These are phyloP conservation scores for Ambrosiella beaveri DNA, from an alignment of 2,329 filamentous ascomycete species.

Conservation along the genomic window DNA sequence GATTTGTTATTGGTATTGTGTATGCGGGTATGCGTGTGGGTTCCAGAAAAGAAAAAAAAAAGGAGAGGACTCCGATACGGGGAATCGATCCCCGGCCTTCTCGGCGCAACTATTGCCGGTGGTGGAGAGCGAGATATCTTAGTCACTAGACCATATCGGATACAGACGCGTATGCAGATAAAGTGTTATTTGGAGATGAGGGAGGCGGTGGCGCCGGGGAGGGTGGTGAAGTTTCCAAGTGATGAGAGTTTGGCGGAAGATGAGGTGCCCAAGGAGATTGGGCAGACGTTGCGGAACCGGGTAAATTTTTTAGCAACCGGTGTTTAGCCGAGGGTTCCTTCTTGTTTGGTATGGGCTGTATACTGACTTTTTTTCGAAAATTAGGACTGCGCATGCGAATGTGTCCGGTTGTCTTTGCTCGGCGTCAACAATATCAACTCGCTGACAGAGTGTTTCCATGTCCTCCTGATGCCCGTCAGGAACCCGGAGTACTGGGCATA, in stretches of 20 bases:
- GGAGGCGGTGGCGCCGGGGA: constrained; percentile 17
- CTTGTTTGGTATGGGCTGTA: neutral
- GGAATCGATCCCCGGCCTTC: constrained; percentile 16
- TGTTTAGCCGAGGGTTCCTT: neutral
- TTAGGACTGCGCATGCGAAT: constrained; percentile 32
- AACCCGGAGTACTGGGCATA: neutral
- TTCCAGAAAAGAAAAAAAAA: too few relatives aligned
- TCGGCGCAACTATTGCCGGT: constrained; percentile 1
- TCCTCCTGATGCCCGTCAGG: constrained; percentile 21
- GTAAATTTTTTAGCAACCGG: constrained; percentile 17
- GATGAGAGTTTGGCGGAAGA: constrained; percentile 25
- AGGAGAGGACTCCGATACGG: constrained; percentile 13
- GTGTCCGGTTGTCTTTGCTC: constrained; percentile 35
- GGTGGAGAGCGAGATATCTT: too few relatives aligned
- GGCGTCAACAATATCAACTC: constrained; percentile 39
- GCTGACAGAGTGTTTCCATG: constrained; percentile 36
- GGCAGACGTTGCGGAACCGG: constrained; percentile 25
- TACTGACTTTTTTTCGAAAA: constrained; percentile 13
- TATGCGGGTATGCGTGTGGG: too few relatives aligned
- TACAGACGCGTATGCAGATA: too few relatives aligned
- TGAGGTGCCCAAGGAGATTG: constrained; percentile 22
- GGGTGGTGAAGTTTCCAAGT: constrained; percentile 25
- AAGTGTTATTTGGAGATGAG: constrained; percentile 18
- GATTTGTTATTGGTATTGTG: too few relatives aligned
- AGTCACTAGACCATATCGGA: too few relatives aligned